Evolutionary conservation across 805 yeast species (phyloP).

Genomic region (Wickerhamiella musiphila): DNA sequence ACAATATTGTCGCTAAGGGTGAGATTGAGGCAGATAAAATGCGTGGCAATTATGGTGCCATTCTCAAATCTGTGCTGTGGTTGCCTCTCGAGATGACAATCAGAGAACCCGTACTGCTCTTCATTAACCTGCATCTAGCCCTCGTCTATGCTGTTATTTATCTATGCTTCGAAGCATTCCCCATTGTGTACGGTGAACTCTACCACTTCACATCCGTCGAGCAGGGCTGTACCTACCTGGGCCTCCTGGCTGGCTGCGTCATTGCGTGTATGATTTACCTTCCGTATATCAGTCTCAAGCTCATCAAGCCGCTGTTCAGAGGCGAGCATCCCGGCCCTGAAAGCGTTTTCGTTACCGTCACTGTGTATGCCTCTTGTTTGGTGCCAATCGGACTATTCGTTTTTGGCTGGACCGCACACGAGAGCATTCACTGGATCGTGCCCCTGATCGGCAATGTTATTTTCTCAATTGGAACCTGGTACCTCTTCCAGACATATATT

Average conservation of each 20-base stretch:
- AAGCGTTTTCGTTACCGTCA: constrained; percentile 13
- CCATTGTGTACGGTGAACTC: constrained; percentile 31
- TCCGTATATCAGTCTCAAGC: constrained; percentile 3
- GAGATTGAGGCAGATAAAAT: constrained; percentile 13
- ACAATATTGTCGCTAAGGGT: constrained; percentile 7
- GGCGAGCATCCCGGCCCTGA: constrained; percentile 5
- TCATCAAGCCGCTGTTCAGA: neutral
- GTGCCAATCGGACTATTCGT: constrained; percentile 37
- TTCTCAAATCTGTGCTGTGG: constrained; percentile 27
- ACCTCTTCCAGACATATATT: constrained; percentile 35
- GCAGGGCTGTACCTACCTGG: constrained; percentile 30
- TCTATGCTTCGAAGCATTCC: constrained; percentile 45
- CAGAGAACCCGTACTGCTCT: constrained; percentile 37
- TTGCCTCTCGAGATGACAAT: constrained; percentile 30
- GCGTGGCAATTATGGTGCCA: constrained; percentile 15
- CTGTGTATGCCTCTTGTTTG: constrained; percentile 26
- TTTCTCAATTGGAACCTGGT: constrained; percentile 26
- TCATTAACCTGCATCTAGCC: constrained; percentile 35
- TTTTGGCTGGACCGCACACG: constrained; percentile 40
- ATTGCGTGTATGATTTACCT: constrained; percentile 20
- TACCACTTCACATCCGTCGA: constrained; percentile 33
- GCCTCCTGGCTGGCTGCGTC: constrained; percentile 30
- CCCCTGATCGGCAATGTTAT: constrained; percentile 30
- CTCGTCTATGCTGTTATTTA: constrained; percentile 36
- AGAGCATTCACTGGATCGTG: constrained; percentile 34